A percentile compares a stretch with the other conserved stretches of the same genome.
Evolutionary conservation across 2,329 filamentous ascomycete species (phyloP).

Genomic region (Monosporascus sp.): DNA sequence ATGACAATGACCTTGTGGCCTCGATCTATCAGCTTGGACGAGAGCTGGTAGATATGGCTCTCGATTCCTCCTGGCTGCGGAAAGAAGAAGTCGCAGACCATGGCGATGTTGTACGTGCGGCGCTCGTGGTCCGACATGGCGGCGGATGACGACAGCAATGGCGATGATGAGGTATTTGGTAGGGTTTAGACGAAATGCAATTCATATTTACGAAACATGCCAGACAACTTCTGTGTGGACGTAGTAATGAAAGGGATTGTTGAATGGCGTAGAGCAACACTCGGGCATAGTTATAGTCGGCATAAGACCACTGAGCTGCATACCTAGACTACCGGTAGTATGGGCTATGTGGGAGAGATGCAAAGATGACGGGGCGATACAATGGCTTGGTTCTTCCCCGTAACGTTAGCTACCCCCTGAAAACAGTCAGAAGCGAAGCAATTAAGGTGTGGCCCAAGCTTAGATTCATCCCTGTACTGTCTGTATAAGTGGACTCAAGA

Average conservation of each 20-base stretch:
- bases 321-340: not conserved
- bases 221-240: not conserved
- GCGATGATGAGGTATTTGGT: not conserved
- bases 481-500: no score
- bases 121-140: conserved; percentile 20
- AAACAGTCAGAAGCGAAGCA: not conserved
- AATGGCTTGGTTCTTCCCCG: no score
- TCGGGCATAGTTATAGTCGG: not conserved
- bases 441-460: not conserved
- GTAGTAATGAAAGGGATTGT: not conserved
- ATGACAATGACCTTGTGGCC: conserved; percentile 98
- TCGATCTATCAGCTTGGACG: conserved; percentile 91
- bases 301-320: no score
- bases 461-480: no score
- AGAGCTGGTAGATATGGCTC: conserved; percentile 97
- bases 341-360: no score
- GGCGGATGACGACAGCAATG: conserved; percentile 1
- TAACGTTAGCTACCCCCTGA: no score
- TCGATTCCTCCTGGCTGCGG: conserved; percentile 95
- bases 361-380: no score
- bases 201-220: conserved; percentile 14
- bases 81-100: conserved; percentile 99
- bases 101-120: conserved; percentile 65
- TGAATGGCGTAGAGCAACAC: not conserved
- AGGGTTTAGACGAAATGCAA: conserved; percentile 3